Evolutionary conservation across 306 rosid genomes (phyloP).

Genomic region (Macrotyloma uniflorum): DNA sequence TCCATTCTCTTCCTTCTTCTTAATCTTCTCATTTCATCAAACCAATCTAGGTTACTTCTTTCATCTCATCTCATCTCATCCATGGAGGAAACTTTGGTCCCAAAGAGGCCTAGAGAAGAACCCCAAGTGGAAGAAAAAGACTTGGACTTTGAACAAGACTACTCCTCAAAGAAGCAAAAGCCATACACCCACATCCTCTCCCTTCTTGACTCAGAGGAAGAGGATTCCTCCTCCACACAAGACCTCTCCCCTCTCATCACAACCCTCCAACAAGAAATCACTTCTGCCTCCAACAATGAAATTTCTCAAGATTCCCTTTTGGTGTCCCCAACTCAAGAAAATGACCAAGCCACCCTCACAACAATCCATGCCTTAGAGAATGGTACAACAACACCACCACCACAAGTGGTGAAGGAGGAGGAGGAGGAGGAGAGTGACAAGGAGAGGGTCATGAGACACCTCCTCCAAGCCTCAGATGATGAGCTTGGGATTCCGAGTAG

Average conservation of each 20-base stretch:
- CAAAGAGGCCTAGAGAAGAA: conserved; percentile 67
- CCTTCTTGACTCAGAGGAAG: conserved; percentile 79
- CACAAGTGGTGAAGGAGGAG: conserved; percentile 38
- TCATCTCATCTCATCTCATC: too few species aligned
- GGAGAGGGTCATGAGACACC: conserved; percentile 72
- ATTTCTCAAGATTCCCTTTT: background rate
- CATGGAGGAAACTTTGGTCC: conserved; percentile 43
- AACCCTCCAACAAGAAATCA: conserved; percentile 72
- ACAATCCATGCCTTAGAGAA: conserved; percentile 21
- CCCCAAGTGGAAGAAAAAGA: conserved; percentile 33
- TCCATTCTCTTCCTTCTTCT: background rate
- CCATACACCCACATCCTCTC: conserved; percentile 68
- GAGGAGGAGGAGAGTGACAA: conserved; percentile 56
- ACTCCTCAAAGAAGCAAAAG: conserved; percentile 57
- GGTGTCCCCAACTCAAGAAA: background rate
- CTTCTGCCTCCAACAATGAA: background rate
- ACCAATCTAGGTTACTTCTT: too few species aligned
- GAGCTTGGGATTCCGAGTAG: conserved; percentile 83
- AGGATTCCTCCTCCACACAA: conserved; percentile 50
- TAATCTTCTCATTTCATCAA: too few species aligned
- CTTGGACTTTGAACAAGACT: conserved; percentile 36
- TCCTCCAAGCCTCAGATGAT: conserved; percentile 87
- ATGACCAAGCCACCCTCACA: conserved; percentile 22
- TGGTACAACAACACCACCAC: background rate
- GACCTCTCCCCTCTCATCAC: conserved; percentile 70